A percentile compares a stretch with the other conserved stretches of the same genome.
phyloP scores from a whole-genome alignment of 352 stramenopile genomes.

The Globisporangium heterothallicum region DNA sequence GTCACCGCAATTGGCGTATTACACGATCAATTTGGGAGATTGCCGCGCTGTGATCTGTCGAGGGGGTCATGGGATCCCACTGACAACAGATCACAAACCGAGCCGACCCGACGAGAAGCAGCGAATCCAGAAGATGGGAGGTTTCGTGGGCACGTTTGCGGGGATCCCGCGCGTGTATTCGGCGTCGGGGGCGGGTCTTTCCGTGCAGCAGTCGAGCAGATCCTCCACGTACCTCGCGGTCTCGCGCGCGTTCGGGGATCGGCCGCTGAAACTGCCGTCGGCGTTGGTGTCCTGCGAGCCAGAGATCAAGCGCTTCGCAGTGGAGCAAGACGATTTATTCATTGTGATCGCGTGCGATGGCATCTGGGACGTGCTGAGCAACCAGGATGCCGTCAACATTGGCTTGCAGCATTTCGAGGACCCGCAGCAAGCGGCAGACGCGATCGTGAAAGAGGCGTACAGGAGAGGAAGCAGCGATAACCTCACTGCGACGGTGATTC shows the following conservation, averaged over 20 bases:
- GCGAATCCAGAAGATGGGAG: slow-evolving; percentile 44
- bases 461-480: slow-evolving; percentile 50
- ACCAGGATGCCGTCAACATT: slow-evolving; percentile 50
- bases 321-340: slow-evolving; percentile 44
- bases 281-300: slow-evolving; percentile 47
- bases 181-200: slow-evolving; percentile 28
- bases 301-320: slow-evolving; percentile 29
- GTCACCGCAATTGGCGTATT: slow-evolving; percentile 25
- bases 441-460: slow-evolving; percentile 55
- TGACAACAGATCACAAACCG: slow-evolving; percentile 61
- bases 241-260: slow-evolving; percentile 57
- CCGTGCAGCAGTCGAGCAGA: slow-evolving; percentile 21
- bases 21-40: slow-evolving; percentile 55
- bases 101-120: slow-evolving; percentile 35
- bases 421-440: slow-evolving; percentile 34
- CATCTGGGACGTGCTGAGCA: slow-evolving; percentile 58
- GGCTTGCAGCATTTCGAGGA: slow-evolving; percentile 32
- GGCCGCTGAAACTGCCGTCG: slow-evolving; percentile 38
- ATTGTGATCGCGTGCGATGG: slow-evolving; percentile 58
- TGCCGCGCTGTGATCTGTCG: slow-evolving; percentile 58
- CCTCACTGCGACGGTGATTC: slow-evolving; percentile 46
- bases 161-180: slow-evolving; percentile 55
- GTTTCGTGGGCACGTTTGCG: slow-evolving; percentile 39
- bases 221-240: slow-evolving; percentile 43
- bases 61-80: slow-evolving; percentile 22